Conservation (phyloP, 139 green algal species). For the Trebouxia sp. region DNA sequence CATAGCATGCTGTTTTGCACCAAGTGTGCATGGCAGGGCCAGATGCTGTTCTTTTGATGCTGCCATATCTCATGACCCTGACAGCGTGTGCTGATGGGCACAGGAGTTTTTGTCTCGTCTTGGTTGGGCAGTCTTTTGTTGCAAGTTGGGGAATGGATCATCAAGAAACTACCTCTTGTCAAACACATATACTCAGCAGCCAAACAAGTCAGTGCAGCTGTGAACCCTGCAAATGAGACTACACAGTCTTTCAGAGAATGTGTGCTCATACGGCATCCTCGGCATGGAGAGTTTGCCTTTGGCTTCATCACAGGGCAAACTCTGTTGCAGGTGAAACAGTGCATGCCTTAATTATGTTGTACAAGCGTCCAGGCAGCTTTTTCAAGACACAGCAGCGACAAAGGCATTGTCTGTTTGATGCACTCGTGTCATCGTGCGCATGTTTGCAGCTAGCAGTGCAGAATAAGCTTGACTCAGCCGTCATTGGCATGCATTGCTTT, state of each 20-base stretch:
- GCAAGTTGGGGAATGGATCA: constrained; percentile 88
- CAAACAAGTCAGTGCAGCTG: constrained; percentile 85
- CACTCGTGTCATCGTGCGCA: no score
- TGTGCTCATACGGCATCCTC: constrained; percentile 87
- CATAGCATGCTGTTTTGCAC: no score
- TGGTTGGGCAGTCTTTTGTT: constrained; percentile 84
- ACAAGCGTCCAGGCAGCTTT: no score
- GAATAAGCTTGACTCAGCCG: no score
- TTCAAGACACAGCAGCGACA: no score
- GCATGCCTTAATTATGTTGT: not conserved
- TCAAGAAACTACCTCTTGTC: constrained; percentile 88
- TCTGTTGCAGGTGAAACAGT: constrained; percentile 63
- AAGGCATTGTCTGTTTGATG: no score
- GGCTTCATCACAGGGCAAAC: constrained; percentile 92
- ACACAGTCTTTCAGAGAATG: constrained; percentile 88
- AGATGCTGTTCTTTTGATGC: no score
- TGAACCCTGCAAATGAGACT: constrained; percentile 78
- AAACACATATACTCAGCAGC: constrained; percentile 95
- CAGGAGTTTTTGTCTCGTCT: constrained; percentile 69
- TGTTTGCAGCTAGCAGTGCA: no score
- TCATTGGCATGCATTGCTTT: not conserved
- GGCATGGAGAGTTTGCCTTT: constrained; percentile 87
- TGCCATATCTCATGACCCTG: no score
- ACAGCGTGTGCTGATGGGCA: not conserved
- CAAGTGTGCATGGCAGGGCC: no score